Conservation (phyloP, 2,329 filamentous ascomycete species). For the Cercospora sesami region DNA sequence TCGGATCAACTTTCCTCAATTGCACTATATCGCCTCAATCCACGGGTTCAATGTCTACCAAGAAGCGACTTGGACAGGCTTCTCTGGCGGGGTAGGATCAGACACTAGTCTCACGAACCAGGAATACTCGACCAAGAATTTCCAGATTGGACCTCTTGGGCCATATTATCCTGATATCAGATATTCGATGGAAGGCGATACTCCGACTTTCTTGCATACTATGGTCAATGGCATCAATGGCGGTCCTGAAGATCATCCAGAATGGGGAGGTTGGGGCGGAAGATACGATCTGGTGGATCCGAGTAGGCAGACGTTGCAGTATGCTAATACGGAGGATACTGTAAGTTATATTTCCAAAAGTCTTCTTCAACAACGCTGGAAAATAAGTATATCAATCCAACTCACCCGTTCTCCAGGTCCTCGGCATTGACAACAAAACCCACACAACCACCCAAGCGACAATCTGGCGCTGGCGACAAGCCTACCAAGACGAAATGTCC, state of each 20-base stretch:
- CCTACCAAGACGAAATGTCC: constrained; percentile 48
- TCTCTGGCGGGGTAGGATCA: constrained; percentile 44
- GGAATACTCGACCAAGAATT: constrained; percentile 52
- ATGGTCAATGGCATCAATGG: constrained; percentile 51
- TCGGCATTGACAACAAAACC: constrained; percentile 37
- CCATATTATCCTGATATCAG: constrained; percentile 47
- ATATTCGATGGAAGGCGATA: constrained; percentile 57
- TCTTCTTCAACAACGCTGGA: no score
- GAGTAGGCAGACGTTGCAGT: constrained; percentile 4
- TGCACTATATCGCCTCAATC: constrained; percentile 58
- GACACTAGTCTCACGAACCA: constrained; percentile 34
- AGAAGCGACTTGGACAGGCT: constrained; percentile 58
- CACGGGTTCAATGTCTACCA: constrained; percentile 60
- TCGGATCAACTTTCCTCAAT: constrained; percentile 53
- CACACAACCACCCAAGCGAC: constrained; percentile 48
- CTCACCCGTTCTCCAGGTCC: no score
- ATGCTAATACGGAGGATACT: constrained; percentile 5
- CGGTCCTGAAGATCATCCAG: constrained; percentile 45
- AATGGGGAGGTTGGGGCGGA: constrained; percentile 54
- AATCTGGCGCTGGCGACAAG: constrained; percentile 48
- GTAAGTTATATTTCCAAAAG: background rate
- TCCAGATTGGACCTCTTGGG: constrained; percentile 54
- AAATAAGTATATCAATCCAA: no score
- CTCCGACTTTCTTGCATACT: constrained; percentile 53
- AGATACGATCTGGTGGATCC: constrained; percentile 40